phyloP scores from a whole-genome alignment of 805 yeast species.

The Metschnikowia orientalis region DNA sequence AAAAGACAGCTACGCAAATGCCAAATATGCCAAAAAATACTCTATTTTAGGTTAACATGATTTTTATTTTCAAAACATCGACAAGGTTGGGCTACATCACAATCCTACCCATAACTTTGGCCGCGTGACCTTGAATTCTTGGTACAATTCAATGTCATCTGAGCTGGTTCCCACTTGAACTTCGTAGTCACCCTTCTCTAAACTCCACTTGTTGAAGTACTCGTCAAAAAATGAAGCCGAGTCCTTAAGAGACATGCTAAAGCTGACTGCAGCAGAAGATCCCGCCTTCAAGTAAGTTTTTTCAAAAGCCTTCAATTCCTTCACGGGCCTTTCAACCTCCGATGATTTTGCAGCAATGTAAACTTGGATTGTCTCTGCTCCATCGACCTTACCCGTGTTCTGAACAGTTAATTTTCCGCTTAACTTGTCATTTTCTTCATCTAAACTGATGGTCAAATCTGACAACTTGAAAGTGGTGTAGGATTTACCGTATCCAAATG shows the following conservation, averaged over 20 bases:
- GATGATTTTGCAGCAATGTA: constrained; percentile 42
- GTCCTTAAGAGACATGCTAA: constrained; percentile 43
- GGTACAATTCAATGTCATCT: constrained; percentile 22
- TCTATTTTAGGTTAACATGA: no score
- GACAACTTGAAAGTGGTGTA: constrained; percentile 48
- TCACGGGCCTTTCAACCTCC: constrained; percentile 46
- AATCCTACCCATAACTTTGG: constrained; percentile 15
- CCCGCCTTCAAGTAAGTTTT: constrained; percentile 47
- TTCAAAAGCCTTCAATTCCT: constrained; percentile 57
- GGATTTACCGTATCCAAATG: constrained; percentile 62
- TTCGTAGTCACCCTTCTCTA: constrained; percentile 47
- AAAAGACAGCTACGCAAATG: no score
- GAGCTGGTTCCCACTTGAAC: constrained; percentile 44
- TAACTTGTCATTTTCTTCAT: constrained; percentile 22
- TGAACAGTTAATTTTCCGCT: constrained; percentile 37
- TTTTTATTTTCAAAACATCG: no score
- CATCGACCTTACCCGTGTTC: constrained; percentile 47
- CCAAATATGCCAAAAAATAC: no score
- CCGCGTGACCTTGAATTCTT: constrained; percentile 7
- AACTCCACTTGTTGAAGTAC: constrained; percentile 45
- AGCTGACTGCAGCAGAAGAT: constrained; percentile 32
- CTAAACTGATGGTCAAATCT: constrained; percentile 28
- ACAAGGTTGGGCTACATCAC: no score
- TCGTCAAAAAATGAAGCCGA: constrained; percentile 54
- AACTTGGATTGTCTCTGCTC: constrained; percentile 54